Base-by-base conservation (phyloP, 2,329 filamentous ascomycete genomes). In the Ceratocystis eucalypticola region DNA sequence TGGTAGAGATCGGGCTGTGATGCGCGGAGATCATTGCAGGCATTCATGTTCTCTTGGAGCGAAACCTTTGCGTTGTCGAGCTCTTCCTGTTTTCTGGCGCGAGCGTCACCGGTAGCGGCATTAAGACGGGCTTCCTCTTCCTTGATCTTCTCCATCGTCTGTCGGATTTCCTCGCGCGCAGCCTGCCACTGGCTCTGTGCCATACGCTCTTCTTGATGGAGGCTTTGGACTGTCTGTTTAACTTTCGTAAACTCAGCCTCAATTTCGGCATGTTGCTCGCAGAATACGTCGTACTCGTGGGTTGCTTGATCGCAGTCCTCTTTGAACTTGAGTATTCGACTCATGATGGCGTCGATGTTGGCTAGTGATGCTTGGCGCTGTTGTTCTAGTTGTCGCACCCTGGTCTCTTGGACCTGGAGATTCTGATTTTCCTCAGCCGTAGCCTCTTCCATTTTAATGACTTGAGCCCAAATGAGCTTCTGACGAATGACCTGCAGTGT, bases 381-480 rank as follows among this genome's bases (percentile, higher is more conserved):
- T 30, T 48, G 22, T 15, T 63, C 63, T 15, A 65, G 63, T 4
- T 55, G 44, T 37, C 30, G 55, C 4, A 59, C 55, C 6, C 17
- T 59, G 55, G 20, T 59, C 10, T 59, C 55, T 5, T 59, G 55
- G 22, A 17, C n/a, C n/a, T 57, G 37, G 25, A 65, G 17, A 5
- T 59, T 33, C 10, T 10, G 30, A 6, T 65, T 55, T 17, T 61
- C 44, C 8, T 66, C 61, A 17, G 46, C 41, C 30, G 57, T 50
- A 2, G 76, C 72, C 45, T 74, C 76, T 74, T 97, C 93, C 74
- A 89, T 82, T 66, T 90, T 85, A 62, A 86, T 83, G 1, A 97
- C 91, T 72, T 95, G 89, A 28, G 85, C 83, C 94, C 94, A 99
- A n/a, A 88, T 86, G 69, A 90, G 79, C 76, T 95, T 88, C 20